Evolutionary conservation across 2,329 filamentous ascomycete species (phyloP).

Genomic region (Hypoxylon sp.): DNA sequence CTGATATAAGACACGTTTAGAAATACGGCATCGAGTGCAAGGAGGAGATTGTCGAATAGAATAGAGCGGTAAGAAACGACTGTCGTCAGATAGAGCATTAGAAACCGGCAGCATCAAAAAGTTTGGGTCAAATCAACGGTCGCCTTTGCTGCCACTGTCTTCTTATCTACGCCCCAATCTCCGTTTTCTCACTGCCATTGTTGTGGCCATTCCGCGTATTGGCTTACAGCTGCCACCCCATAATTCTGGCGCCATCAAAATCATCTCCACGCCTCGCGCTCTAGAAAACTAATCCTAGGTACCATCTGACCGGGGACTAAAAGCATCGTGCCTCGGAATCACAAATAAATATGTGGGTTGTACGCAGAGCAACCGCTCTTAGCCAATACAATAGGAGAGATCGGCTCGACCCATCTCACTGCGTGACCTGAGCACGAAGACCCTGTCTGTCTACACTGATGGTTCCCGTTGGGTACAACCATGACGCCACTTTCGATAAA

Average conservation of each 20-base stretch:
- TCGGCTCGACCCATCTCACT: no score
- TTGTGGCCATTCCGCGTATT: neutral
- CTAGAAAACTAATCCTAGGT: neutral
- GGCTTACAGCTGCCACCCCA: neutral
- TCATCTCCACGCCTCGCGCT: no score
- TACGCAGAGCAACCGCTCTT: no score
- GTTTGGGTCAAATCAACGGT: neutral
- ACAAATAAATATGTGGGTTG: no score
- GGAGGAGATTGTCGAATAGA: conserved; percentile 39
- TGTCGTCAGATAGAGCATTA: neutral
- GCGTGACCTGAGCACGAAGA: no score
- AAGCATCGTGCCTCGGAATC: no score
- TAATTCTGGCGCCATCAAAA: no score
- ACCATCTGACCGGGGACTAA: neutral
- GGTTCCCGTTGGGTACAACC: no score
- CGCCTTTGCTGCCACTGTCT: conserved; percentile 1
- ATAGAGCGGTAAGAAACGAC: conserved; percentile 1
- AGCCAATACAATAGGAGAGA: no score
- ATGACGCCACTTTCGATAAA: no score
- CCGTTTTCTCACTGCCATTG: conserved; percentile 4
- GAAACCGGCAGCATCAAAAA: neutral
- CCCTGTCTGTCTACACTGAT: no score
- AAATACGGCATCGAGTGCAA: conserved; percentile 69
- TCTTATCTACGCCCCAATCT: neutral
- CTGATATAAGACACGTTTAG: conserved; percentile 9